Evolutionary conservation across 2,329 filamentous ascomycete genomes (phyloP), one percentile per base, ranked within the genome.

Genomic region (Leptographium procerum): DNA sequence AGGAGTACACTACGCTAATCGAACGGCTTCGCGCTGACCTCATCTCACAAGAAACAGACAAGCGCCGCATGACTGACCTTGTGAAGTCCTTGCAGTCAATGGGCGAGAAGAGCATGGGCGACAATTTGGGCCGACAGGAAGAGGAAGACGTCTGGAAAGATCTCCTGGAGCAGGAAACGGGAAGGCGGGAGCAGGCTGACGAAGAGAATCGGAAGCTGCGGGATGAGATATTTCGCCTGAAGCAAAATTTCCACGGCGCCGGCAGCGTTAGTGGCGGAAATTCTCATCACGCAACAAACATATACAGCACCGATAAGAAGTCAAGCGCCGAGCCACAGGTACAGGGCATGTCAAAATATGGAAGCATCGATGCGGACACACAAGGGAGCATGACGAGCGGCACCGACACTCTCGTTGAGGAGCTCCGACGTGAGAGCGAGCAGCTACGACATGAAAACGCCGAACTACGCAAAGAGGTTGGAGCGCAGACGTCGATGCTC

Each of bases 401-500:
- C 11, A 77, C 84, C 1, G 85, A 79, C 62, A 88, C 83, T 10
- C 81, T 91, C 1, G 80, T 89, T 13, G 88, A 94, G n/a, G 90
- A 96, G 61, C 73, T 90, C 9, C 79, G 81, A 11, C 76, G 78
- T 5, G 83, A 86, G 65, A 80, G 80, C 58, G 87, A 90, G 62
- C 87, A 95, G 64, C 75, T 97, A 31, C 86, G 89, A 56, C 90
- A 92, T 68, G 92, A 97, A 67, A 97, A 96, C 66, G 89, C 90
- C 3, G 92, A 96, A 69, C 73, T 99, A 34, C 84, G 92, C 57
- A 87, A 91, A 57, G 91, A 97, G 70, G 88, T 97, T 33, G 90
- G 91, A 61, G 94, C 94, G 3, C 94, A 99, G 70, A 95, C 91
- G 1, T 96, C 91, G 0, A 97, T 99, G 90, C 80, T 99, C 36